Conservation (phyloP, 2,329 filamentous ascomycete species). For the Beauveria medogensis region DNA sequence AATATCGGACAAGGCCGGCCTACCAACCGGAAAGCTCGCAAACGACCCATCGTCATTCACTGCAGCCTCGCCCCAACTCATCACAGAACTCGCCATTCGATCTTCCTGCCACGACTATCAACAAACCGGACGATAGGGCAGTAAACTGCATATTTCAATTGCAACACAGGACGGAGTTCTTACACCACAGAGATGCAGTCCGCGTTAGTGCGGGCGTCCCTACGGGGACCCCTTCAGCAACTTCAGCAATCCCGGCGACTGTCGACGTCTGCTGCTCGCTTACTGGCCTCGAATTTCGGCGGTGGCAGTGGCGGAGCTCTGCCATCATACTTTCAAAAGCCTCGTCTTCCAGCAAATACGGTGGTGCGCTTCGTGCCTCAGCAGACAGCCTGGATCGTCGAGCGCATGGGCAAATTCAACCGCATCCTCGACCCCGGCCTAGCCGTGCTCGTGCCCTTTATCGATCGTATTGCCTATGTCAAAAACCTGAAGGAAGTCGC, state of each 20-base stretch:
- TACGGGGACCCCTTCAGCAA: conserved; percentile 17
- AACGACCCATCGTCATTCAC: background rate
- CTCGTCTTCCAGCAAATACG: conserved; percentile 80
- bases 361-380: conserved; percentile 96
- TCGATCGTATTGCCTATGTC: conserved; percentile 96
- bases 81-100: background rate
- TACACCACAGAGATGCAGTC: conserved; percentile 19
- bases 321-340: conserved; percentile 72
- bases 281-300: conserved; percentile 26
- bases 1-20: conserved; percentile 1
- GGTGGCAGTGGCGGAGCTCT: conserved; percentile 25
- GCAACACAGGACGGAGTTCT: background rate
- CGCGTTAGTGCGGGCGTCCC: conserved; percentile 23
- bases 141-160: background rate
- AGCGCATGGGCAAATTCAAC: conserved; percentile 98
- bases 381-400: conserved; percentile 98
- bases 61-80: background rate
- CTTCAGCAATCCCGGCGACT: conserved; percentile 21
- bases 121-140: background rate
- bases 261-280: conserved; percentile 23
- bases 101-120: background rate
- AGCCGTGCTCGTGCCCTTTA: conserved; percentile 77
- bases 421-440: conserved; percentile 87
- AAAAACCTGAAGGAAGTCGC: conserved; percentile 95
- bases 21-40: background rate